phyloP scores from a whole-genome alignment of 2,329 filamentous ascomycete genomes.

The Monilinia aucupariae region DNA sequence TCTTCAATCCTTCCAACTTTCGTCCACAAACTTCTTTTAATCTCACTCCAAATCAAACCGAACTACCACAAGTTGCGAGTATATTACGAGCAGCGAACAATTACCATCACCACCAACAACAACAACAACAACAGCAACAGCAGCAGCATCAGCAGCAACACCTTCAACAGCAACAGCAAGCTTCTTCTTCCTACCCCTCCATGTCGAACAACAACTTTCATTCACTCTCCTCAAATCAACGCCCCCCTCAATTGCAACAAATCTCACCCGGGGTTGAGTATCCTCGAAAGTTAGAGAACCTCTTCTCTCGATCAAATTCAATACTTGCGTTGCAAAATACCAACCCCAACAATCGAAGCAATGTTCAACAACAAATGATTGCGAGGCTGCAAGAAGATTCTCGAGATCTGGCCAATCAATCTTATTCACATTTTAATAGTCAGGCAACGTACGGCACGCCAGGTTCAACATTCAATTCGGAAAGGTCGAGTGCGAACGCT shows the following conservation, averaged over 20 bases:
- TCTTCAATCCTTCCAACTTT: background rate
- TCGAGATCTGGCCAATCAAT: background rate
- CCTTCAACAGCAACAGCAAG: too few relatives aligned
- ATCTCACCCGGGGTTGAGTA: background rate
- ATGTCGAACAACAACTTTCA: background rate
- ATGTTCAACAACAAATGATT: conserved; percentile 10
- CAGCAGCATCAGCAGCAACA: too few relatives aligned
- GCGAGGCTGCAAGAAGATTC: background rate
- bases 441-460: background rate
- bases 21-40: conserved; percentile 1
- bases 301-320: conserved; percentile 11
- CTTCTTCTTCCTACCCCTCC: background rate
- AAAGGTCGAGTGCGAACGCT: conserved; percentile 7
- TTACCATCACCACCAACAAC: background rate
- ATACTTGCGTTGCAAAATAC: conserved; percentile 7
- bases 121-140: too few relatives aligned
- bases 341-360: conserved; percentile 8
- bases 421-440: background rate
- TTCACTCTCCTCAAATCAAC: conserved; percentile 14
- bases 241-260: background rate
- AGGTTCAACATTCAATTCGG: background rate
- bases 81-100: background rate
- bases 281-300: conserved; percentile 7
- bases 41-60: background rate
- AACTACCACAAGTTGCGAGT: conserved; percentile 2